A percentile compares a stretch with the other conserved stretches of the same genome.
Evolutionary conservation across 2,329 filamentous ascomycete genomes (phyloP).

Genomic region (Monilinia fructigena): DNA sequence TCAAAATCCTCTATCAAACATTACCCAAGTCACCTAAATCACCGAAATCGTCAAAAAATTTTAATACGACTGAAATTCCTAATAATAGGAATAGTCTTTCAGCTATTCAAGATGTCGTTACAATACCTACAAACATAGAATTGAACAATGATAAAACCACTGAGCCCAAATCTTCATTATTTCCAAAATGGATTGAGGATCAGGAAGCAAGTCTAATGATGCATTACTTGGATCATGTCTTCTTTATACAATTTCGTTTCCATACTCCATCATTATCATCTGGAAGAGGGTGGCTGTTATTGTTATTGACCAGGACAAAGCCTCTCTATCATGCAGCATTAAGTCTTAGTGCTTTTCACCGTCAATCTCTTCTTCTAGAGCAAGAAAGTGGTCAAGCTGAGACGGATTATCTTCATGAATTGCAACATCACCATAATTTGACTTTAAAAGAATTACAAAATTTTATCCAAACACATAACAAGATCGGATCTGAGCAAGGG

Average conservation of each 20-base stretch:
- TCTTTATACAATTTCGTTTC: slow-evolving; percentile 62
- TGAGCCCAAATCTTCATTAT: background rate
- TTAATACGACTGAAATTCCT: background rate
- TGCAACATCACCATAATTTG: slow-evolving; percentile 22
- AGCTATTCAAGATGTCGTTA: background rate
- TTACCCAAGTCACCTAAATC: background rate
- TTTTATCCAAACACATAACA: slow-evolving; percentile 9
- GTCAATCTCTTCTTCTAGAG: slow-evolving; percentile 40
- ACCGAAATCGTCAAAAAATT: background rate
- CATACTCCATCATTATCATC: slow-evolving; percentile 56
- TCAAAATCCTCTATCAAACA: background rate
- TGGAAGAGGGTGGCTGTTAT: slow-evolving; percentile 61
- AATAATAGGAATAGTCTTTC: background rate
- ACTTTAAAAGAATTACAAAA: slow-evolving; percentile 11
- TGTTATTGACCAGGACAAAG: slow-evolving; percentile 55
- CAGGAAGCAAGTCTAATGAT: slow-evolving; percentile 45
- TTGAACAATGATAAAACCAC: background rate
- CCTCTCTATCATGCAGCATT: slow-evolving; percentile 56
- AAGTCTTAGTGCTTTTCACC: slow-evolving; percentile 56
- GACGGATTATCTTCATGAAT: slow-evolving; percentile 22
- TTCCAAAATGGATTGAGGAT: slow-evolving; percentile 25
- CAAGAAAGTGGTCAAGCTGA: slow-evolving; percentile 16
- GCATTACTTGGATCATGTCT: slow-evolving; percentile 61
- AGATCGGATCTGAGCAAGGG: slow-evolving; percentile 5
- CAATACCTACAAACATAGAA: background rate